phyloP scores from a whole-genome alignment of 495 filamentous ascomycete species.

The Apodospora peruviana region DNA sequence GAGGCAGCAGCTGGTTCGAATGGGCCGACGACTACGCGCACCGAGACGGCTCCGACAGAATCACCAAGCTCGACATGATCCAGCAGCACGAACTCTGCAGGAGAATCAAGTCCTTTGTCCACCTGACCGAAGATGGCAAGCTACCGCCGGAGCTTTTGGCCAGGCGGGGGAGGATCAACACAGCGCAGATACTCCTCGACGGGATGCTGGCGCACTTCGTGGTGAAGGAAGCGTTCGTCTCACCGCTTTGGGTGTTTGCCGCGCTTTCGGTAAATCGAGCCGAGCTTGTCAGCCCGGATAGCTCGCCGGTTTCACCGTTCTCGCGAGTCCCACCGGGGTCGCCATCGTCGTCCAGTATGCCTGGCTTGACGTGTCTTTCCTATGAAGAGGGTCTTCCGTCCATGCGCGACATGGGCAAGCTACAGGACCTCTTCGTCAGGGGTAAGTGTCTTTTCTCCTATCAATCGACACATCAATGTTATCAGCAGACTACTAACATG shows the following conservation, averaged over 20 bases:
- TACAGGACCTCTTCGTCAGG: neutral
- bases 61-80: conserved; percentile 3
- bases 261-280: neutral
- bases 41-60: neutral
- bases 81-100: conserved; percentile 11
- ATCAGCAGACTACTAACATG: neutral
- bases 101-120: conserved; percentile 7
- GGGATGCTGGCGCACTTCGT: conserved; percentile 14
- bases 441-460: neutral
- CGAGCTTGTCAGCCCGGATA: neutral
- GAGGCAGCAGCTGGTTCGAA: neutral
- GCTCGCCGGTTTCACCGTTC: neutral
- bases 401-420: neutral
- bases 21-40: conserved; percentile 4
- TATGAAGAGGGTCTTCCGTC: neutral
- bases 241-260: conserved; percentile 11
- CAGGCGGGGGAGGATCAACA: neutral
- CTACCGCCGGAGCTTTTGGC: conserved; percentile 1
- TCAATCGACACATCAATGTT: neutral
- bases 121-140: neutral
- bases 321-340: neutral
- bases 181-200: neutral
- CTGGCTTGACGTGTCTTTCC: no score
- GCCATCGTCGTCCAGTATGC: neutral
- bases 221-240: neutral